Evolutionary conservation across 2,329 filamentous ascomycete species (phyloP), one percentile per base, ranked within the genome.

Genomic region (Trichoderma sp.): DNA sequence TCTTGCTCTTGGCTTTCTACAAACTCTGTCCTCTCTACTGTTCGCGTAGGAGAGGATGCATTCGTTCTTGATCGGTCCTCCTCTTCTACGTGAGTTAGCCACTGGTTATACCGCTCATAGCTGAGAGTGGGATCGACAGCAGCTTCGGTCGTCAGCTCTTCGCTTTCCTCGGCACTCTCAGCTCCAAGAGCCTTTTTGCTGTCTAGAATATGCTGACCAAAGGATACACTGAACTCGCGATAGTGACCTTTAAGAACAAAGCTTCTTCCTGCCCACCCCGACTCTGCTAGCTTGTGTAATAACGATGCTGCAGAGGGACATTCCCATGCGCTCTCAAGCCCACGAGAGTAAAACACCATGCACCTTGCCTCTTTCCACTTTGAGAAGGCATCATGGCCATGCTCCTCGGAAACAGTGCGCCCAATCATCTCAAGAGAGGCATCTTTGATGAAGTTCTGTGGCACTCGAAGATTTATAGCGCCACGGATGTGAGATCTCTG

Each of bases 181-280:
- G 81, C 77, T 46, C 78, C 79, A n/a, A 79, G 79, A 8, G 77
- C 78, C 26, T 79, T 84, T 70, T 78, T 83, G 34, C 77, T 73
- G 5, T 81, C 82, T 24, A 78, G 79, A 69, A 87, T 84, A 70
- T 85, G 83, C 69, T 82, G 83, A 69, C 82, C 81, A 70, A 86
- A 87, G 0, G 83, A 84, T 30, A 79, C 78, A 18, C 84, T 85
- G 70, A 87, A 87, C 70, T 87, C 85, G 58, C 81, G 80, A 73
- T 85, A 88, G 65, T 86, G 84, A 0, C 86, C 85, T 72, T 87
- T 87, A 39, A 88, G 79, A 8, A 87, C 78, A 72, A 87, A 87
- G 69, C 80, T 83, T 51, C 82, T 81, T 2, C 86, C 86, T 0
- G 72, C 70, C 86, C 86, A 88, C 26, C 82, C 83, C 71, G 81